Evolutionary conservation across 768 basidiomycete genomes (phyloP), one percentile per base, ranked within the genome.

Genomic region (Tephrocybe rancida): DNA sequence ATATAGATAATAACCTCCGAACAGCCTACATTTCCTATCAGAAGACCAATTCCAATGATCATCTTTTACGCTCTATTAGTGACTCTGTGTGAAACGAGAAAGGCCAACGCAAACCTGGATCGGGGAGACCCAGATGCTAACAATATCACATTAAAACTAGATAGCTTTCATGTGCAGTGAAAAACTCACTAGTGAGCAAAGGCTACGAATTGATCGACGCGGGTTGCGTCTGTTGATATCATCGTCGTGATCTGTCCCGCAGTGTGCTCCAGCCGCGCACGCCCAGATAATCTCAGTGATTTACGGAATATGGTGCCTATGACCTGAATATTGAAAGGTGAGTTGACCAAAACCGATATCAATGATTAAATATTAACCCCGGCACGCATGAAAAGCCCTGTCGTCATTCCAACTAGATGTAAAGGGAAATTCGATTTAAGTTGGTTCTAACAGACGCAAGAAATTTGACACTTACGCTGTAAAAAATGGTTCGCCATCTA

Each of bases 221-320:
- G 77, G 5, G 78, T 76, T 0, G 84, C 69, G 61, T 90, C 88
- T 11, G 82, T 77, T 1, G 84, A 83, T 6, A 89, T 85, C 74
- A 89, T 80, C 0, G 86, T 90, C 9, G 82, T 87, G 44, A 88
- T 83, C 61, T 86, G 75, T 0, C 88, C 88, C 37, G 82, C 81
- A 18, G 76, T 81, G 61, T 87, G 84, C 38, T 82, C 73, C 24
- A 79, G 54, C 18, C 85, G 74, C 8, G 86, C 75, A 44, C 79
- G 74, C 0, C 83, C 82, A 14, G 87, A 89, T 0, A 90, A 69
- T 11, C 87, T 79, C 34, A 90, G 69, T 0, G 86, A 83, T 64
- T 90, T 90, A 19, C 85, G 78, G 58, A 85, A 84, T 27, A 88
- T 81, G 26, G 60, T 64, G 2, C 76, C 78, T 32, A 78, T 75